Evolutionary conservation across 2,329 filamentous ascomycete species (phyloP), one percentile per base, ranked within the genome.

Genomic region (Pestalotiopsis sp.): DNA sequence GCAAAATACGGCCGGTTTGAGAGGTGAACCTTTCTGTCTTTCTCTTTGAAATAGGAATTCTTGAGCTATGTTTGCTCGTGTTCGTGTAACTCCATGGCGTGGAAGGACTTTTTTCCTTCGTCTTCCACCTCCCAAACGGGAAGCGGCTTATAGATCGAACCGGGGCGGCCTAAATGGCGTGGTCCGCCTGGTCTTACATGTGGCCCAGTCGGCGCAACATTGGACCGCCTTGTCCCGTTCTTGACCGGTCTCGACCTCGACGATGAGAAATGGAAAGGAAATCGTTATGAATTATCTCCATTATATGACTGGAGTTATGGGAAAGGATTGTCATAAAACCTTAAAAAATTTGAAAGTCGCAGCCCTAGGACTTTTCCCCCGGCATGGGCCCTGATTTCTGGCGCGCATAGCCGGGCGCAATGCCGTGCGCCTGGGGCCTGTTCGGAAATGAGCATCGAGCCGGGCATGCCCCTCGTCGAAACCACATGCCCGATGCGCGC

Each of bases 71-170:
- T 31, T 9, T 31, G 31, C 31, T 31, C 31, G 31, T 31, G 31
- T 31, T 31, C 31, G 31, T 31, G 31, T 31, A 7, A 31, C 6
- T 9, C 31, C 9, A 52, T 52, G 45, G 45, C n/a, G 31, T 31
- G 31, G 31, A 52, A 11, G 20, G 20, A 49, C 41, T 7, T 52
- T 52, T n/a, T 52, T 23, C 17, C 39, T 27, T 27, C 25, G 17
- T 1, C 11, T 13, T 9, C 2, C 12, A 36, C 17, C 36, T n/a
- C 14, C 23, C 5, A 2, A 31, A 66, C 49, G 45, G 64, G 64
- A 23, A 36, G 20, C 64, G 64, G 64, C 64, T 58, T 66, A 57
- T 56, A 57, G n/a, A 57, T 66, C 64, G 9, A 36, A 66, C 64
- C 64, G 64, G 25, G 4, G 23, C 49, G 61, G 61, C 9, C 9